Evolutionary conservation across 2,329 filamentous ascomycete species (phyloP), one percentile per base, ranked within the genome.

Genomic region (Chaetomiaceae sp.): DNA sequence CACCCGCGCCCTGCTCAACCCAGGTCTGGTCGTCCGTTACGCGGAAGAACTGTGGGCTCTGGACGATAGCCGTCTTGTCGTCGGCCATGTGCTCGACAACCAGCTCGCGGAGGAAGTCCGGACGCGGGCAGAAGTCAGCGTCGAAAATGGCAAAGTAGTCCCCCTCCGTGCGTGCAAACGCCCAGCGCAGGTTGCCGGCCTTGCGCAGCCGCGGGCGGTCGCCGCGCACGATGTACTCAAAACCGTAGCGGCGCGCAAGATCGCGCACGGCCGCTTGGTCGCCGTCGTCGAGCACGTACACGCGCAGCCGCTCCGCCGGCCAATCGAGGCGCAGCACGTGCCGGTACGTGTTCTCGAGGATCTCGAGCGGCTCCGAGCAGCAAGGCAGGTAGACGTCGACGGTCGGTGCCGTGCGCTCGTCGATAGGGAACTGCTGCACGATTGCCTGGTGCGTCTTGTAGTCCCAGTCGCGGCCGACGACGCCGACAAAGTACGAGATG

Each of bases 81-180:
- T 69, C 64, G 7, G 59, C 65, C 41, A 68, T 52, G 45, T 68
- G 65, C 48, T 68, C 62, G 0, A 67, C 66, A 2, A 69, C 60
- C 19, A 68, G 51, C 47, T 70, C 67, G 20, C 55, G 51, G 6
- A 70, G 48, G 36, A 70, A 69, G 48, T 70, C 67, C 2, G 63
- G 60, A 8, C 67, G 62, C 0, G 67, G 67, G 48, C 67, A 70
- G 40, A 70, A 70, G 49, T 70, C 67, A 19, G 67, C 67, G 45
- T 70, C 67, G 38, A 68, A 69, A 42, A 70, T 69, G 45, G 60
- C 59, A 36, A 69, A 70, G 57, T 61, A 70, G n/a, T 68, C 64
- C 12, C 64, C 67, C 8, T 52, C 41, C 1, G 67, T 69, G 8
- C 64, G 50, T 1, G 63, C 52, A 42, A 69, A 70, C 1, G 66